Evolutionary conservation across 1,139 yeast species (phyloP), one percentile per base, ranked within the genome.

Genomic region (Saccharomyces hybrid): DNA sequence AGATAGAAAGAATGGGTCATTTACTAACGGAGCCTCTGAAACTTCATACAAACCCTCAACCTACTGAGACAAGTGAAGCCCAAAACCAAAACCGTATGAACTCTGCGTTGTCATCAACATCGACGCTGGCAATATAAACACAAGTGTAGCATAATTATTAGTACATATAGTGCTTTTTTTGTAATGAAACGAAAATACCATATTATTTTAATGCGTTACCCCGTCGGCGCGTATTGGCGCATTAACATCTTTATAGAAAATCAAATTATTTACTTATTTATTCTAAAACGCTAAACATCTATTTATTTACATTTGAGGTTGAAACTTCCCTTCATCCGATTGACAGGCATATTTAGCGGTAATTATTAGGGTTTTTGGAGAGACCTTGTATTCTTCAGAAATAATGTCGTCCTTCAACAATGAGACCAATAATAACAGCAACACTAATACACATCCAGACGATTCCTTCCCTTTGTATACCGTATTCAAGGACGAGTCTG

Each of bases 1-100:
- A 95, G 73, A 88, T 90, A 54, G 97, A 91, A 70, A 79, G 96
- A 65, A 95, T 95, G 99, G 99, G 99, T 0, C 99, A 95, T 72
- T 74, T 93, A 60, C 74, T 89, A 55, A 83, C 82, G 56, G 77
- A 79, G 62, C 88, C 88, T 3, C 71, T 81, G 34, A 72, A 72
- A 26, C 62, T 72, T 41, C 73, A 68, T 48, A 55, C 71, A 4
- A 48, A 54, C 19, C 25, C 26, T 38, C 44, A 38, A 16, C 5
- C 44, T 19, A 16, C 44, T 4, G 44, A 38, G 44, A 2, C 25
- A 38, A 19, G 2, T 11, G 13, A 38, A n/a, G n/a, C 38, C 44
- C 44, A 38, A 19, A 38, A 8, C 7, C 25, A 38, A 38, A 38
- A 19, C 8, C 25, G 11, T 32, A 42, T 31, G n/a, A 19, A 28